These are phyloP conservation scores for Cucurbita moschata DNA, from an alignment of 306 rosid species.

Conservation along the genomic window DNA sequence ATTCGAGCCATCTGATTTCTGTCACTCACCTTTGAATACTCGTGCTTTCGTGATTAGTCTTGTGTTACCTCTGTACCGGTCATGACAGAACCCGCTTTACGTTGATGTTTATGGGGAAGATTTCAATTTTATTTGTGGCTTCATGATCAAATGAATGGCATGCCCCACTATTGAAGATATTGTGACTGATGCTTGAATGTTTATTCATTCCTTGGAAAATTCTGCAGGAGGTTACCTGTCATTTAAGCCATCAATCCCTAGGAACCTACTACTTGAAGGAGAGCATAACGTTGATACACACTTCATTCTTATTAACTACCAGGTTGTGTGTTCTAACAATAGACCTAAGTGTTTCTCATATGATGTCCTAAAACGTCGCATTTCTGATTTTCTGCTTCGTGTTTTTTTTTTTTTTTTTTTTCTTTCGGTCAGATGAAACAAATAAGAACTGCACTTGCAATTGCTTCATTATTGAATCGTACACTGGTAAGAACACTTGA, in stretches of 20 bases:
- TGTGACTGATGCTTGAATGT: not conserved
- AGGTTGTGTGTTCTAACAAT: constrained; percentile 44
- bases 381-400: no score
- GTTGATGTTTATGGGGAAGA: not conserved
- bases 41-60: not conserved
- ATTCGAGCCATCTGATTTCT: not conserved
- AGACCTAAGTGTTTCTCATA: constrained; percentile 4
- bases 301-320: constrained; percentile 73
- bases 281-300: constrained; percentile 55
- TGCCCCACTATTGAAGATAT: not conserved
- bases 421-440: constrained; percentile 52
- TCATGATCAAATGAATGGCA: not conserved
- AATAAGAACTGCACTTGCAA: constrained; percentile 77
- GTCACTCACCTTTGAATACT: not conserved
- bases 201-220: constrained; percentile 6
- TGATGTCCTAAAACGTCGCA: not conserved
- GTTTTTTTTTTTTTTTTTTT: no score
- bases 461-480: constrained; percentile 80
- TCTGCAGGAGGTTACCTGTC: constrained; percentile 80
- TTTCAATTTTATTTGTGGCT: not conserved
- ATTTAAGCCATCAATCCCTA: constrained; percentile 79
- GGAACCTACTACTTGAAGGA: constrained; percentile 55
- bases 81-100: not conserved
- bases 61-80: not conserved
- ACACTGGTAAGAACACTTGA: constrained; percentile 59